Evolutionary conservation across 2,329 filamentous ascomycete species (phyloP), one percentile per base, ranked within the genome.

Genomic region (Aspergillus sclerotialis): DNA sequence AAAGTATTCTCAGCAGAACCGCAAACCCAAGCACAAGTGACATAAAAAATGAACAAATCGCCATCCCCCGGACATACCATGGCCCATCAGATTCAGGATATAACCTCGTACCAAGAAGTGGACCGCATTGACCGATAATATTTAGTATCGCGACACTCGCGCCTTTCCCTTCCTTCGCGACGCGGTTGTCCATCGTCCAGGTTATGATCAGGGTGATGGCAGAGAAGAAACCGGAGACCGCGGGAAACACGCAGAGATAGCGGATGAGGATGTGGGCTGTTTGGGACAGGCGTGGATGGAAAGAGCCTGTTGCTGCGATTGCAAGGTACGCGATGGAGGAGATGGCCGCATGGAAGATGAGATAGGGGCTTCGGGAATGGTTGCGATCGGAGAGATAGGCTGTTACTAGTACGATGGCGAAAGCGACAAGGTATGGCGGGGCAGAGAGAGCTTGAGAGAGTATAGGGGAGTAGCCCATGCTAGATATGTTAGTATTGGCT

Each of bases 141-240:
- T 94, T 89, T 52, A 95, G 60, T 19, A 94, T 69, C 1, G 83
- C 85, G 50, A 94, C 84, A 2, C 82, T 85, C 2, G 78, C 78
- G 0, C 85, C 85, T 45, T 84, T 82, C 5, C 78, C 75, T 33
- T 75, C 76, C 41, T 80, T 76, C 9, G 70, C 78, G 34, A 73
- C 65, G 54, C 92, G 84, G 58, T 94, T 94, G 55, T 94, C 93
- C 52, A 94, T 76, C 23, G 76, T 85, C 88, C 88, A 94, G 2
- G 85, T 82, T 37, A 94, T 84, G 46, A 89, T 82, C 19, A 94
- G 72, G 0, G 86, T 87, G 37, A 94, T 83, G 13, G 86, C 82
- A 39, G 76, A 80, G 68, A 94, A 90, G 62, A 94, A 92, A 4
- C 88, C 88, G 1, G 78, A 67, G 2, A 80, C 75, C 2, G 88